Base-by-base conservation (phyloP, 768 basidiomycete species). In the Termitomyces sp. region DNA sequence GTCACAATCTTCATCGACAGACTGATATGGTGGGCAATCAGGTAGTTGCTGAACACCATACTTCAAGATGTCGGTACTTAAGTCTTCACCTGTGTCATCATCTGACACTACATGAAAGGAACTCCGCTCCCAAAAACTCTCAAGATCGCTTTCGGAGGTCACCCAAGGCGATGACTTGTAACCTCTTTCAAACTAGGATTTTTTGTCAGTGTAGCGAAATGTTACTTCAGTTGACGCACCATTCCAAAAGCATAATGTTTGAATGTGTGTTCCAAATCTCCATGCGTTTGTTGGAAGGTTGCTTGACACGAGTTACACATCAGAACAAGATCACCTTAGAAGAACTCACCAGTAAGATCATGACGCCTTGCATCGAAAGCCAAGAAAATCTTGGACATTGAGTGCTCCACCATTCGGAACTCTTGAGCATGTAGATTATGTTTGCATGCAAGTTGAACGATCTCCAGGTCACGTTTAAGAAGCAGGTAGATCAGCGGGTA, bases 241-340 rank as follows among this genome's bases (percentile, higher is more conserved):
- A 61, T 61, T 3, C 59, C 59, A 40, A 56, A 61, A 16, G 59
- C 55, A 38, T 46, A 60, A 13, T 51, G 46, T 18, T 56, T 55
- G 23, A 60, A 52, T 18, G 56, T 20, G 8, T 13, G n/a, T n/a
- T 38, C 44, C 2, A 40, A 3, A 8, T 56, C 32, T 10, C 46
- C 33, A 26, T 33, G 23, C 23, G 23, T 23, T 23, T 60, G 59
- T 32, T 55, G 48, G 46, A 60, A 60, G 8, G 40, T 52, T n/a
- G 59, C 59, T 60, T 32, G 23, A 47, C 5, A 13, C 3, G 8
- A 46, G 20, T 10, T 20, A 35, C 8, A 16, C 44, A 23, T 46
- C n/a, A 14, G 46, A 56, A 26, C 3, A 8, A 23, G 20, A 23
- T 35, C 2, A 35, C 14, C 3, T 43, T 26, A 16, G 40, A 26